A percentile compares a stretch with the other conserved stretches of the same genome.
Conservation (phyloP, 352 stramenopile genomes). For the Nothophytophthora sp. region DNA sequence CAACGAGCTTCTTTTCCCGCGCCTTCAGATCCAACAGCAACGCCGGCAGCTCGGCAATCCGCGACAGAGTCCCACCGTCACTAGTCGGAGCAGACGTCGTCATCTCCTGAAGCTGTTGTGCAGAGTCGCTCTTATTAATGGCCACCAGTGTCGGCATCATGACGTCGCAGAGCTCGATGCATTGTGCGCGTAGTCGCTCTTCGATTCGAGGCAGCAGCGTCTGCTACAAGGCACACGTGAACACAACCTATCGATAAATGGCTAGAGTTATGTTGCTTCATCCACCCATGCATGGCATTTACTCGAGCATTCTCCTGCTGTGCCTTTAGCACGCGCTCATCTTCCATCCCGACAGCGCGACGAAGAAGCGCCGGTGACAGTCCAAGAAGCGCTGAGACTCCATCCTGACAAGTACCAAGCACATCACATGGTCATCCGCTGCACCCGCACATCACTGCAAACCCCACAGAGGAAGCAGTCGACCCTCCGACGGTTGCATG, state of each 20-base stretch:
- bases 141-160: constrained; percentile 33
- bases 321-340: constrained; percentile 10
- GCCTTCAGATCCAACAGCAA: constrained; percentile 34
- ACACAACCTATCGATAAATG: too few relatives aligned
- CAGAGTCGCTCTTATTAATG: too few relatives aligned
- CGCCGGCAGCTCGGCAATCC: constrained; percentile 33
- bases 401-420: too few relatives aligned
- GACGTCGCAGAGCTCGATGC: constrained; percentile 33
- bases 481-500: too few relatives aligned
- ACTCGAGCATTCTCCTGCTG: constrained; percentile 30
- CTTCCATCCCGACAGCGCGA: constrained; percentile 13
- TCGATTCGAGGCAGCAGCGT: constrained; percentile 31
- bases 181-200: constrained; percentile 27
- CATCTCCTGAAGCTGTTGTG: too few relatives aligned
- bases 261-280: too few relatives aligned
- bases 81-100: neutral
- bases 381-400: constrained; percentile 11
- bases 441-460: too few relatives aligned
- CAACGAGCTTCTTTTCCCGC: constrained; percentile 10
- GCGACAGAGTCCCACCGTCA: constrained; percentile 6
- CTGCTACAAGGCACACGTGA: too few relatives aligned
- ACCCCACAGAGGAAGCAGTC: too few relatives aligned
- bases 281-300: too few relatives aligned
- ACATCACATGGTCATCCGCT: too few relatives aligned
- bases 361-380: constrained; percentile 22